These are phyloP conservation scores for Fusarium sp. DNA, from an alignment of 2,329 filamentous ascomycete species.

Conservation along the genomic window DNA sequence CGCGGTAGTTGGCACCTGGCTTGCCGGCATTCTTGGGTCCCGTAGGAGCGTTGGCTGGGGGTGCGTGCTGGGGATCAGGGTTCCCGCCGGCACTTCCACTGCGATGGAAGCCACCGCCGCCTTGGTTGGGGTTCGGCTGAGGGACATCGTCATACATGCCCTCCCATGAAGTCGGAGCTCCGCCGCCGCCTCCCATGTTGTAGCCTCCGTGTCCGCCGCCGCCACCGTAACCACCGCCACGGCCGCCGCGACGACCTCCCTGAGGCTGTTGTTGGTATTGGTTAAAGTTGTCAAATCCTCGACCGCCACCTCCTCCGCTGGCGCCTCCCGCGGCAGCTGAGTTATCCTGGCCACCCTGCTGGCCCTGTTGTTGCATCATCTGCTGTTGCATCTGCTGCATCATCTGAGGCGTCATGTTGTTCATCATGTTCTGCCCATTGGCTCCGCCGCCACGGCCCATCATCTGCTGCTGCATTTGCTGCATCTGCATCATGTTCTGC, in stretches of 20 bases:
- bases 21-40: slow-evolving; percentile 95
- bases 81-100: slow-evolving; percentile 57
- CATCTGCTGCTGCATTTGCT: slow-evolving; percentile 71
- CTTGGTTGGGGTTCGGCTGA: slow-evolving; percentile 74
- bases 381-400: slow-evolving; percentile 66
- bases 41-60: slow-evolving; percentile 78
- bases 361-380: slow-evolving; percentile 55
- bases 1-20: slow-evolving; percentile 92
- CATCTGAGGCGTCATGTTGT: slow-evolving; percentile 63
- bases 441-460: slow-evolving; percentile 57
- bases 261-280: slow-evolving; percentile 61
- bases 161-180: slow-evolving; percentile 89
- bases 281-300: slow-evolving; percentile 28
- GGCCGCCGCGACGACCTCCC: slow-evolving; percentile 46
- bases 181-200: slow-evolving; percentile 56
- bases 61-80: slow-evolving; percentile 58
- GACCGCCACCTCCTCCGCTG: slow-evolving; percentile 43
- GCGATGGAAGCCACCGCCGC: slow-evolving; percentile 53
- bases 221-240: slow-evolving; percentile 46
- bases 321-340: slow-evolving; percentile 31
- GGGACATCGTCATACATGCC: slow-evolving; percentile 98
- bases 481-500: slow-evolving; percentile 82
- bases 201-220: slow-evolving; percentile 49
- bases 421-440: slow-evolving; percentile 55
- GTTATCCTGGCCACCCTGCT: slow-evolving; percentile 46